Percentiles rank a stretch among this genome's conserved stretches.
phyloP scores from a whole-genome alignment of 2,329 filamentous ascomycete genomes.

The Colletotrichum siamense region DNA sequence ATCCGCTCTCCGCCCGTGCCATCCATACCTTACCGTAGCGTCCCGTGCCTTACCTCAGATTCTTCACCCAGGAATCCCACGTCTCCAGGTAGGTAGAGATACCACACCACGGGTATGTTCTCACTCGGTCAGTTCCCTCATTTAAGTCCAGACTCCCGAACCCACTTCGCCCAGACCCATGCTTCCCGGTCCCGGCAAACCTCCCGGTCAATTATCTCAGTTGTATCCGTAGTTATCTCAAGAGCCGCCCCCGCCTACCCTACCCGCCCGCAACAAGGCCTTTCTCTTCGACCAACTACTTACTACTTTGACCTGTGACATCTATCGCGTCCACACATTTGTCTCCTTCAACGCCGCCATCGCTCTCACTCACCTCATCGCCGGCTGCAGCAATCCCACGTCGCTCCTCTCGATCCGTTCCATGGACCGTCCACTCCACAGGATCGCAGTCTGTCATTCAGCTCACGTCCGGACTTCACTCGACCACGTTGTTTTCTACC shows the following conservation, averaged over 20 bases:
- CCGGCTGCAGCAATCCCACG: neutral
- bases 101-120: neutral
- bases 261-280: neutral
- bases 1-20: neutral
- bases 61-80: neutral
- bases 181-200: constrained; percentile 4
- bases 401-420: neutral
- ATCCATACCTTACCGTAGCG: neutral
- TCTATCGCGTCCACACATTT: neutral
- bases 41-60: neutral
- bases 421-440: constrained; percentile 2
- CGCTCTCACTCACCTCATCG: neutral
- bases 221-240: neutral
- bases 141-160: neutral
- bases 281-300: neutral
- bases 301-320: neutral
- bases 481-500: neutral
- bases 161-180: neutral
- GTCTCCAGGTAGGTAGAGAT: neutral
- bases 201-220: neutral
- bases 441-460: neutral
- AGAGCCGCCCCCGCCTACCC: neutral
- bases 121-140: neutral
- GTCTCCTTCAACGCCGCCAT: neutral
- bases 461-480: neutral